Conservation (phyloP, 2,329 filamentous ascomycete genomes). For the Polytolypa hystricis region DNA sequence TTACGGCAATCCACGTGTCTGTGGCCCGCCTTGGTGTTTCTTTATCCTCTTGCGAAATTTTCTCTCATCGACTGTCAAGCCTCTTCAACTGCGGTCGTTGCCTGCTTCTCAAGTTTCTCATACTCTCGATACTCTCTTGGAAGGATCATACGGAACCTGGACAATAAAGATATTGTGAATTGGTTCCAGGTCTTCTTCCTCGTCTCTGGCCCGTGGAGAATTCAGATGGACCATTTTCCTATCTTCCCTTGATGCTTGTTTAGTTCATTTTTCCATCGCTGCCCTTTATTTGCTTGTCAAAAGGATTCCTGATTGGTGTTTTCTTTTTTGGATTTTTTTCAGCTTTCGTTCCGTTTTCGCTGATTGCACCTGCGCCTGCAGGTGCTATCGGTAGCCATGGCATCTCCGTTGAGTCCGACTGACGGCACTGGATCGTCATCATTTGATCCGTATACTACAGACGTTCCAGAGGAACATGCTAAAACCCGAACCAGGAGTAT, state of each 20-base stretch:
- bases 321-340: constrained; percentile 4
- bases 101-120: too few relatives aligned
- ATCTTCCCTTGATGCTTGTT: constrained; percentile 1
- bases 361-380: constrained; percentile 5
- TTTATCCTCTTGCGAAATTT: not conserved
- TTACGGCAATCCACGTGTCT: too few relatives aligned
- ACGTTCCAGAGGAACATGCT: constrained; percentile 8
- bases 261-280: constrained; percentile 5
- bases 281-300: too few relatives aligned
- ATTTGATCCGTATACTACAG: constrained; percentile 13
- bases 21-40: too few relatives aligned
- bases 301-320: too few relatives aligned
- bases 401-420: constrained; percentile 7
- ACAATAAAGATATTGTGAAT: too few relatives aligned
- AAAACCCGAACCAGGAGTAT: too few relatives aligned
- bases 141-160: too few relatives aligned
- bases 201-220: not conserved
- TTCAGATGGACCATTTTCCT: constrained; percentile 4
- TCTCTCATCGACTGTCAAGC: not conserved
- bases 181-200: not conserved
- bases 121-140: too few relatives aligned
- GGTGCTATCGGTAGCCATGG: constrained; percentile 9
- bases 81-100: too few relatives aligned
- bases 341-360: constrained; percentile 1
- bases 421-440: constrained; percentile 12